Conservation (phyloP, 352 stramenopile genomes). For the Globisporangium nunn region DNA sequence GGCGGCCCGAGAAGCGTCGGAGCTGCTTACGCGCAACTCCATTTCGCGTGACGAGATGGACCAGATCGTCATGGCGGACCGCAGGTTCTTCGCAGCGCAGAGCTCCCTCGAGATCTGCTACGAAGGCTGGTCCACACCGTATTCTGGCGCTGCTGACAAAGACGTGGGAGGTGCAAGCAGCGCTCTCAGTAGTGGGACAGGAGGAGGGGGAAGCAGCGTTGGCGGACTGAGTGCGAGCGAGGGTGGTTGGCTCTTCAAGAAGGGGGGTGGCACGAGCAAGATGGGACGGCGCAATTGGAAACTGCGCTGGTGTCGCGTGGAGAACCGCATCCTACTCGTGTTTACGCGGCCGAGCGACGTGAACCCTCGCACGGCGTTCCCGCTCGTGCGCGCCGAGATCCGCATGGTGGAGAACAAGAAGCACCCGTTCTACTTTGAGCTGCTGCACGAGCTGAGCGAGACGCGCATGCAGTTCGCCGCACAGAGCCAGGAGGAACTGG, state of each 20-base stretch:
- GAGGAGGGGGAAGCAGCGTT: not conserved
- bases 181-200: not conserved
- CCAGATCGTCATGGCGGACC: constrained; percentile 59
- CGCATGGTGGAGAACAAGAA: constrained; percentile 60
- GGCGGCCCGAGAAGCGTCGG: constrained; percentile 35
- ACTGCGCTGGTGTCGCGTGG: constrained; percentile 67
- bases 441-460: constrained; percentile 63
- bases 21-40: constrained; percentile 51
- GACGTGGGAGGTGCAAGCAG: not conserved
- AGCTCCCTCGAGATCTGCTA: constrained; percentile 22
- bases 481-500: constrained; percentile 51
- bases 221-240: not conserved
- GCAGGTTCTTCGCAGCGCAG: constrained; percentile 67
- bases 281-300: constrained; percentile 78
- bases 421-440: constrained; percentile 76
- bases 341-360: constrained; percentile 43
- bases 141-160: not conserved
- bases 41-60: constrained; percentile 71
- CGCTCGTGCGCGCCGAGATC: constrained; percentile 56
- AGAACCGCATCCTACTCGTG: constrained; percentile 67
- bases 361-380: constrained; percentile 55
- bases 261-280: constrained; percentile 63
- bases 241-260: constrained; percentile 71
- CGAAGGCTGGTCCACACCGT: not conserved
- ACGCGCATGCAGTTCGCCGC: constrained; percentile 74